Conservation (phyloP, 2,329 filamentous ascomycete genomes). For the Cercospora janseana region DNA sequence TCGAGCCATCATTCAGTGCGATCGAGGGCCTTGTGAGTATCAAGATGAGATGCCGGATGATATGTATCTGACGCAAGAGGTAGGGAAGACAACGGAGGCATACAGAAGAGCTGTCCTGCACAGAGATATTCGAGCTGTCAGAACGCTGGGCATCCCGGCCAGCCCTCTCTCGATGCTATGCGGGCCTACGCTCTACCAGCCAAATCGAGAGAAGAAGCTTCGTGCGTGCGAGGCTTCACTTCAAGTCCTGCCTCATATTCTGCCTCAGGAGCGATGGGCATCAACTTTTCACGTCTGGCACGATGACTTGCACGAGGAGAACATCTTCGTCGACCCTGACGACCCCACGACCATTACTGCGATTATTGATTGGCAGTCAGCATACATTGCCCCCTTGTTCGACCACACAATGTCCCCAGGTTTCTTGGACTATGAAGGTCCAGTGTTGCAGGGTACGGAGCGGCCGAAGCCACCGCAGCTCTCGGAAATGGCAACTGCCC, state of each 20-base stretch:
- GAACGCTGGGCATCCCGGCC: conserved; percentile 36
- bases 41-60: not conserved
- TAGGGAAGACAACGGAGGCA: conserved; percentile 31
- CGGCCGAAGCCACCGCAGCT: conserved; percentile 32
- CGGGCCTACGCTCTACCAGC: conserved; percentile 41
- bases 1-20: conserved; percentile 33
- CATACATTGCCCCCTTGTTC: conserved; percentile 40
- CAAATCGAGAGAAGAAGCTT: conserved; percentile 38
- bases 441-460: conserved; percentile 31
- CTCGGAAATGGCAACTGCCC: conserved; percentile 27
- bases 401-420: conserved; percentile 37
- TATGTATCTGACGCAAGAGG: not conserved
- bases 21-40: conserved; percentile 42
- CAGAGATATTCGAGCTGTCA: conserved; percentile 37
- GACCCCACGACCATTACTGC: conserved; percentile 35
- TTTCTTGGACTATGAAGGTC: conserved; percentile 40
- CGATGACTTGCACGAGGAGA: conserved; percentile 41
- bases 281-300: conserved; percentile 37
- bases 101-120: conserved; percentile 29
- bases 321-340: conserved; percentile 38
- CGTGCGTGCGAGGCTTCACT: conserved; percentile 31
- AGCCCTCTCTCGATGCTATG: conserved; percentile 37
- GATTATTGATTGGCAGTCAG: conserved; percentile 41
- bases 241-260: conserved; percentile 22
- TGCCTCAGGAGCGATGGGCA: conserved; percentile 14